A percentile compares a stretch with the other conserved stretches of the same genome.
Evolutionary conservation across 805 yeast genomes (phyloP).

Genomic region (Hanseniaspora mollemarum): DNA sequence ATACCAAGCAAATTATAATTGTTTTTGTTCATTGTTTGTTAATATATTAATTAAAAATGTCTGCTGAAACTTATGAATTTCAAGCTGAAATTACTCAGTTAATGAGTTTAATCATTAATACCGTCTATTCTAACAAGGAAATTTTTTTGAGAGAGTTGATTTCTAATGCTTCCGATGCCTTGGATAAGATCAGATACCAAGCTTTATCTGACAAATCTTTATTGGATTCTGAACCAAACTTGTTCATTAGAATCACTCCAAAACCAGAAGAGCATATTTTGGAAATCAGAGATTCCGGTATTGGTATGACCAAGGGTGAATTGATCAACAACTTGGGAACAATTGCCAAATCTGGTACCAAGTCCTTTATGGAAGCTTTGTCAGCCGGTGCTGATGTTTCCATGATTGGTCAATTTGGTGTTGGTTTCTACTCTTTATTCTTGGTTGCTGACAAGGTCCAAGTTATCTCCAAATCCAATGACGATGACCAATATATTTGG

Average conservation of each 20-base stretch:
- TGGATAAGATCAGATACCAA: conserved; percentile 96
- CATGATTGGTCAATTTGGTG: conserved; percentile 99
- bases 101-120: conserved; percentile 99
- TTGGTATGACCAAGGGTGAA: conserved; percentile 99
- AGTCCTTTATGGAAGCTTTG: conserved; percentile 98
- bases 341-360: conserved; percentile 99
- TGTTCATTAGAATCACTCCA: conserved; percentile 96
- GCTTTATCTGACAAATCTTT: conserved; percentile 83
- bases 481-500: conserved; percentile 99
- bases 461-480: conserved; percentile 96
- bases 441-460: conserved; percentile 98
- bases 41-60: conserved; percentile 36
- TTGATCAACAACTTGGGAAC: conserved; percentile 98
- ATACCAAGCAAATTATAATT: not conserved
- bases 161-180: conserved; percentile 97
- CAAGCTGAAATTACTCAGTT: conserved; percentile 99
- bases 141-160: conserved; percentile 97
- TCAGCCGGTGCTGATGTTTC: conserved; percentile 99
- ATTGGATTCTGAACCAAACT: conserved; percentile 89
- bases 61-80: conserved; percentile 81
- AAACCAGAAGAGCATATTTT: conserved; percentile 84
- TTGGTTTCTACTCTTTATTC: conserved; percentile 98
- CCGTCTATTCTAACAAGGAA: conserved; percentile 98
- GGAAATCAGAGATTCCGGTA: conserved; percentile 98
- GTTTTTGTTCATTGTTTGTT: conserved; percentile 17